Conservation (phyloP, 1,284 basidiomycete genomes). For the Ceratobasidium sp. region DNA sequence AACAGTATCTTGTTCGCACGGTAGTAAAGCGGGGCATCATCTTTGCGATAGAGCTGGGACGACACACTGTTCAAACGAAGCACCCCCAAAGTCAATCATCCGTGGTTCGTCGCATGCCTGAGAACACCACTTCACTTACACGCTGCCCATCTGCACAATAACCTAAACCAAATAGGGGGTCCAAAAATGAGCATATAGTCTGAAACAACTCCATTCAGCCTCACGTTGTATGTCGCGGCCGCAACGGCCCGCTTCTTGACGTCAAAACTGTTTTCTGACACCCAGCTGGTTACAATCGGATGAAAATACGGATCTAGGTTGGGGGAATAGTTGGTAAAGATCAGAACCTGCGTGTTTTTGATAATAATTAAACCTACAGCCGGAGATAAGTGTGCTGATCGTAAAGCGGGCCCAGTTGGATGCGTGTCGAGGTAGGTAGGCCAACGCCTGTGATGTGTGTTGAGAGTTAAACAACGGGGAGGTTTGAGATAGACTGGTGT, state of each 20-base stretch:
- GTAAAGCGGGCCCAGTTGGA: conserved; percentile 26
- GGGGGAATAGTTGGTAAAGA: not conserved
- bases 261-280: conserved; percentile 38
- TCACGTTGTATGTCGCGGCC: conserved; percentile 29
- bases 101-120: not conserved
- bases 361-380: not conserved
- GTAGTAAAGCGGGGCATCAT: conserved; percentile 28
- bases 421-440: conserved; percentile 14
- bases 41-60: conserved; percentile 25
- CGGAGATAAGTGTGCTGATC: conserved; percentile 22
- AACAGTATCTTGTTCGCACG: conserved; percentile 36
- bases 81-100: no score
- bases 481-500: no score
- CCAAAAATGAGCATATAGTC: not conserved
- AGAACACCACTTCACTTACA: conserved; percentile 3
- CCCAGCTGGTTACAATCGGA: conserved; percentile 36
- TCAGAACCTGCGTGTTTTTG: no score
- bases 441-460: conserved; percentile 30
- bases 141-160: conserved; percentile 36
- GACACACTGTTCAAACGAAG: not conserved
- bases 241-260: conserved; percentile 36
- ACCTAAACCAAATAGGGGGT: conserved; percentile 11
- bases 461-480: no score
- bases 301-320: conserved; percentile 24
- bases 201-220: not conserved